Conservation (phyloP, 345 rosid genomes). For the Boechera stricta region DNA sequence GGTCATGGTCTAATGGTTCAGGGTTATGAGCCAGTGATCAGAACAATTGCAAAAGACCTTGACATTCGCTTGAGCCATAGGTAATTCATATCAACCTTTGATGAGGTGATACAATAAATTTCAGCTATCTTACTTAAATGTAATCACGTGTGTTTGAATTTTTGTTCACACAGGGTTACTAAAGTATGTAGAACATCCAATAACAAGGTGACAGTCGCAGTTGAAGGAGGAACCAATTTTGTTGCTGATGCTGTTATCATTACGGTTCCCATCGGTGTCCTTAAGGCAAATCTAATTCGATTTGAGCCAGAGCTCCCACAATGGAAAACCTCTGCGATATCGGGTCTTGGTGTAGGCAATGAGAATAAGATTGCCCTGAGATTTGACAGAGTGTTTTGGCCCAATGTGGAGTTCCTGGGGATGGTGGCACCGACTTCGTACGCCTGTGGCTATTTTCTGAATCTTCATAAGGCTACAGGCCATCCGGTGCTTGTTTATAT, state of each 20-base stretch:
- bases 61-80: conserved; percentile 72
- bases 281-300: conserved; percentile 77
- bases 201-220: conserved; percentile 64
- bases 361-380: conserved; percentile 82
- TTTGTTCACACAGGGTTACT: conserved; percentile 56
- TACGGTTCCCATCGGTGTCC: conserved; percentile 81
- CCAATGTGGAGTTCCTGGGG: conserved; percentile 78
- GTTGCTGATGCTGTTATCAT: conserved; percentile 79
- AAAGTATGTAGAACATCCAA: conserved; percentile 51
- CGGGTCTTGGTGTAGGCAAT: conserved; percentile 79
- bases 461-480: conserved; percentile 87
- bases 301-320: conserved; percentile 85
- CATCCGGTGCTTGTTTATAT: conserved; percentile 85
- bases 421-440: conserved; percentile 74
- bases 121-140: neutral
- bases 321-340: conserved; percentile 81
- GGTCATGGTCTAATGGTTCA: conserved; percentile 96
- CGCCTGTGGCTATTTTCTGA: conserved; percentile 85
- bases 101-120: neutral
- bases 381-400: conserved; percentile 79
- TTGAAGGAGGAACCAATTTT: conserved; percentile 63
- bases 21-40: conserved; percentile 84
- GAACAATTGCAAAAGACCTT: conserved; percentile 78
- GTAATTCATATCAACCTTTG: conserved; percentile 41
- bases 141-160: neutral